Base-by-base conservation (phyloP, 2,329 filamentous ascomycete species). In the Trichoderma sp. region DNA sequence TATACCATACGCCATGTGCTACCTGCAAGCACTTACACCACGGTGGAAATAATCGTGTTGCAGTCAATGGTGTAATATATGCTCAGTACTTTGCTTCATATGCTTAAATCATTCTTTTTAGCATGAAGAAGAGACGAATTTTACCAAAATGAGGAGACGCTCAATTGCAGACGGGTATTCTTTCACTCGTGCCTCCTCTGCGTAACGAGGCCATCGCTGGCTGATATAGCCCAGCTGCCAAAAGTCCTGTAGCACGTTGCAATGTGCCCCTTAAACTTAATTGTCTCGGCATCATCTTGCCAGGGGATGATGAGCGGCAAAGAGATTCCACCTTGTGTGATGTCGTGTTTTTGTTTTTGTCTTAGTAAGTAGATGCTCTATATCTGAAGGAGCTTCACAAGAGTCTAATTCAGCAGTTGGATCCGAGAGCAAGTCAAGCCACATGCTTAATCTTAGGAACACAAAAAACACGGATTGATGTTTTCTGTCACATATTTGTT, bases 191-290 rank as follows among this genome's bases (percentile, higher is more conserved):
- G 29, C 35, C 8, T 8, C 29, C 27, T 33, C 53, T 57, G 53
- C 14, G 53, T 59, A 43, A 59, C 57, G 35, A 58, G 5, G 57
- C 56, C 56, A 35, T 27, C 56, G 19, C 63, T 21, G 40, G 37
- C 37, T 10, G 40, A n/a, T 10, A 24, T 19, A 52, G 37, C 29
- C 29, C 53, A 66, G 37, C 27, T 66, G 63, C 63, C 53, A 58
- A 27, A 58, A 21, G 35, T 43, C 55, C 49, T 55, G 53, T 59
- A 40, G 5, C 63, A 66, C 63, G 63, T 66, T 13, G 14, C 40
- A 59, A 37, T 10, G 1, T 37, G 33, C 63, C 55, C 55, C 40
- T 67, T 67, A 19, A 49, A 67, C 55, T 49, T 59, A 52, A n/a
- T 49, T 67, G 40, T 67, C 63, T 67, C 63, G 55, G 55, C 37